These are phyloP conservation scores for Diutina ranongensis DNA, from an alignment of 1,139 yeast genomes.

Conservation along the genomic window DNA sequence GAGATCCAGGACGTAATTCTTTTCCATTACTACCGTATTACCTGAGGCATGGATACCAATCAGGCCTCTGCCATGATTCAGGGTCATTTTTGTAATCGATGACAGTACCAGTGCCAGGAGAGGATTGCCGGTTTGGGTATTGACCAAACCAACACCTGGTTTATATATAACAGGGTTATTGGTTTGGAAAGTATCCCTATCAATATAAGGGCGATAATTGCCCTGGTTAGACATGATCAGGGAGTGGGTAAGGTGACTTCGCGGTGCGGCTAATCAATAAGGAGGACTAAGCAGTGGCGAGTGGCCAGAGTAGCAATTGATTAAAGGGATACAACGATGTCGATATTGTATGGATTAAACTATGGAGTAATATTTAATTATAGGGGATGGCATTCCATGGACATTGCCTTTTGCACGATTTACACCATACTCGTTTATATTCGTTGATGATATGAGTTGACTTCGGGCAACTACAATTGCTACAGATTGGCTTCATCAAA, in stretches of 20 bases:
- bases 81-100: not conserved
- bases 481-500: no score
- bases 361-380: no score
- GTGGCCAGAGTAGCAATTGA: no score
- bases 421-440: not conserved
- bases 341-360: no score
- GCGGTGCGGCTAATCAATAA: no score
- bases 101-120: constrained; percentile 16
- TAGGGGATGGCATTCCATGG: not conserved
- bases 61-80: constrained; percentile 2
- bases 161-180: constrained; percentile 52
- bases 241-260: no score
- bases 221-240: not conserved
- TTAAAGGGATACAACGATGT: no score
- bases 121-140: constrained; percentile 27
- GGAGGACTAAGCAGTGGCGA: no score
- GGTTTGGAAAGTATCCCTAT: constrained; percentile 56
- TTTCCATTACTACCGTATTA: constrained; percentile 12
- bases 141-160: constrained; percentile 49
- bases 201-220: constrained; percentile 53
- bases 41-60: constrained; percentile 10
- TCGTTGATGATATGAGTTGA: not conserved
- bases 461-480: not conserved
- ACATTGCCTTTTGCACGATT: not conserved
- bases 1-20: constrained; percentile 48